phyloP scores from a whole-genome alignment of 768 basidiomycete species.

The Lactarius psammicola region DNA sequence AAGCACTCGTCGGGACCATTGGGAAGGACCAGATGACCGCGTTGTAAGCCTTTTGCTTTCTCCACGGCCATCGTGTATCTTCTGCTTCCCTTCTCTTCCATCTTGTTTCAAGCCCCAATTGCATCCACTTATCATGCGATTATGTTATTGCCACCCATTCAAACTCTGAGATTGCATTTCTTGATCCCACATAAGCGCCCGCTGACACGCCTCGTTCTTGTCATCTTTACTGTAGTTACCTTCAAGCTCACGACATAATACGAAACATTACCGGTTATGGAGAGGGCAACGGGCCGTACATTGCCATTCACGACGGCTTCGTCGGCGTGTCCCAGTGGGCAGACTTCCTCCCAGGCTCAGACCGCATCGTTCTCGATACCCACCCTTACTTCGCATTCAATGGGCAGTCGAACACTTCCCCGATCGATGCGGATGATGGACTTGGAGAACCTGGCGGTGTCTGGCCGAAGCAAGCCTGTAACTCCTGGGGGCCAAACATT shows the following conservation, averaged over 20 bases:
- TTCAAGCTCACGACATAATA: constrained; percentile 61
- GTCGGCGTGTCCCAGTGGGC: constrained; percentile 46
- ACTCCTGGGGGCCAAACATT: constrained; percentile 41
- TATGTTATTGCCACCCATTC: constrained; percentile 7
- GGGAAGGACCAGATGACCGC: constrained; percentile 54
- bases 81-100: constrained; percentile 6
- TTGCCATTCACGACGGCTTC: constrained; percentile 58
- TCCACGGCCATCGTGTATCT: constrained; percentile 34
- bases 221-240: constrained; percentile 50
- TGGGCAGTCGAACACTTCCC: constrained; percentile 24
- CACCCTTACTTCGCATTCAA: constrained; percentile 46
- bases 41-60: constrained; percentile 49
- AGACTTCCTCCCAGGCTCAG: constrained; percentile 42
- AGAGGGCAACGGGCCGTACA: constrained; percentile 60
- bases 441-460: constrained; percentile 31
- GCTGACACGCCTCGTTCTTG: constrained; percentile 36
- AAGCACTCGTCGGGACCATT: constrained; percentile 54
- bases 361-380: constrained; percentile 49
- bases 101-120: not conserved
- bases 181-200: constrained; percentile 1
- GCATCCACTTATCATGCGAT: constrained; percentile 3
- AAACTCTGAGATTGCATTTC: constrained; percentile 6
- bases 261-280: constrained; percentile 76
- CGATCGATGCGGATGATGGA: constrained; percentile 38
- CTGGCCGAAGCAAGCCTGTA: constrained; percentile 38